A percentile compares a stretch with the other conserved stretches of the same genome.
Conservation (phyloP, 2,329 filamentous ascomycete species). For the Tetracladium maxilliforme region DNA sequence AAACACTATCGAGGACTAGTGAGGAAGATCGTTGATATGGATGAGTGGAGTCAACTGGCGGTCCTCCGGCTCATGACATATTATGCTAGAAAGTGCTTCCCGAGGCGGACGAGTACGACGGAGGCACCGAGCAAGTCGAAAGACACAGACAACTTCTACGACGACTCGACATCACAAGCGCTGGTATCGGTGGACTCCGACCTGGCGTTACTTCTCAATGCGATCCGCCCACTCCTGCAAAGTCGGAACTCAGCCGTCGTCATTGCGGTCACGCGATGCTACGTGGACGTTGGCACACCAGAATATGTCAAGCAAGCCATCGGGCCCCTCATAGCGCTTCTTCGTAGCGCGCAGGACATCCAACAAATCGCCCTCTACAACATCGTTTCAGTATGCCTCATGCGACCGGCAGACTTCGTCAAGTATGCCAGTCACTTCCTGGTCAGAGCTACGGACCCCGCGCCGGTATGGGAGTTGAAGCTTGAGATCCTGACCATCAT, state of each 20-base stretch:
- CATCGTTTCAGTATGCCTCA: slow-evolving; percentile 81
- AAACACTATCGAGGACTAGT: slow-evolving; percentile 75
- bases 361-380: slow-evolving; percentile 86
- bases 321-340: slow-evolving; percentile 72
- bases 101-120: slow-evolving; percentile 44
- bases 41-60: slow-evolving; percentile 91
- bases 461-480: slow-evolving; percentile 80
- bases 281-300: slow-evolving; percentile 67
- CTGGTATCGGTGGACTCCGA: slow-evolving; percentile 61
- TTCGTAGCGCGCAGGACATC: slow-evolving; percentile 75
- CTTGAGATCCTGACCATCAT: slow-evolving; percentile 82
- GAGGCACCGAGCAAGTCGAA: slow-evolving; percentile 33
- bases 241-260: slow-evolving; percentile 91
- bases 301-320: slow-evolving; percentile 63
- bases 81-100: slow-evolving; percentile 82
- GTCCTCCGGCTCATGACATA: slow-evolving; percentile 67
- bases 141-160: slow-evolving; percentile 61
- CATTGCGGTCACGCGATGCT: slow-evolving; percentile 72
- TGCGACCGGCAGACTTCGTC: slow-evolving; percentile 65
- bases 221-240: slow-evolving; percentile 71
- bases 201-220: slow-evolving; percentile 64
- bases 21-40: slow-evolving; percentile 93
- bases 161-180: slow-evolving; percentile 28
- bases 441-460: slow-evolving; percentile 62
- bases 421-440: slow-evolving; percentile 84